Conservation (phyloP, 495 filamentous ascomycete genomes). For the Talaromyces trachyspermus region DNA sequence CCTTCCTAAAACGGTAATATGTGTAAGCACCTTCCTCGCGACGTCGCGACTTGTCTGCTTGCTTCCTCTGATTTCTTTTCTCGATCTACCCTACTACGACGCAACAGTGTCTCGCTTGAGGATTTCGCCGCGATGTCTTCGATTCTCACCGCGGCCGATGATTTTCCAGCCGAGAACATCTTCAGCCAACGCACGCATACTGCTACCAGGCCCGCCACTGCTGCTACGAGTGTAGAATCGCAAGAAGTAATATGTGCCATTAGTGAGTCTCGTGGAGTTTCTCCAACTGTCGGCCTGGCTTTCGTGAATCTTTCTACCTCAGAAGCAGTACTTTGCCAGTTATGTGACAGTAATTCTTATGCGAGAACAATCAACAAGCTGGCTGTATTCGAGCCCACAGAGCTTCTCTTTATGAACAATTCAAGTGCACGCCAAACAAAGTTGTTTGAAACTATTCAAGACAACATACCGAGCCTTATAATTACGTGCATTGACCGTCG, state of each 20-base stretch:
- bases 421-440: conserved; percentile 65
- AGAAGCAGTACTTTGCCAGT: conserved; percentile 80
- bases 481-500: conserved; percentile 68
- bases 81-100: no score
- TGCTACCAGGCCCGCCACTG: conserved; percentile 40
- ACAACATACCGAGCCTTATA: conserved; percentile 47
- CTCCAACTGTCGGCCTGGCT: conserved; percentile 81
- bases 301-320: conserved; percentile 80
- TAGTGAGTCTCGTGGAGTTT: conserved; percentile 77
- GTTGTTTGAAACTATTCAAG: conserved; percentile 65
- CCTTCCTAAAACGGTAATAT: conserved; percentile 8
- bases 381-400: conserved; percentile 65
- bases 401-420: conserved; percentile 64
- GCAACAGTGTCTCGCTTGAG: no score
- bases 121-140: neutral
- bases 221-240: conserved; percentile 63
- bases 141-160: neutral
- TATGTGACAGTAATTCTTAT: conserved; percentile 85
- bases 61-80: neutral
- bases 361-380: conserved; percentile 78
- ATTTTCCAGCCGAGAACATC: neutral
- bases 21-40: neutral
- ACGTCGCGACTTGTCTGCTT: neutral
- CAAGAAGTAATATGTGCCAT: conserved; percentile 86
- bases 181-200: neutral